Conservation (phyloP, 2,329 filamentous ascomycete genomes). For the Epichloe sibirici region DNA sequence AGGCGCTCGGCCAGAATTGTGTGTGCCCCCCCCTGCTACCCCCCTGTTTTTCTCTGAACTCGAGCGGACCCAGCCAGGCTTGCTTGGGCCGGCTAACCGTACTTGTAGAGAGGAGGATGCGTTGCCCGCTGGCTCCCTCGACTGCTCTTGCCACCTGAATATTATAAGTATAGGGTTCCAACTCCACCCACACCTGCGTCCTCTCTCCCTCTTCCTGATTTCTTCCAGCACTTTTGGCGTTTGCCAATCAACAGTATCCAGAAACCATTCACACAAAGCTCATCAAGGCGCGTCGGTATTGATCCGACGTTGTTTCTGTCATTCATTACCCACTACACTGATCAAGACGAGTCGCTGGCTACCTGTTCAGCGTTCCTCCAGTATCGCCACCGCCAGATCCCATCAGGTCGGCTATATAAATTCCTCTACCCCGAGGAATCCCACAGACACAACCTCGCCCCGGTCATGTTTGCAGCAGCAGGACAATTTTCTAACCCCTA, state of each 20-base stretch:
- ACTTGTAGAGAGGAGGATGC: background rate
- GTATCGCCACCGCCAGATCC: constrained; percentile 15
- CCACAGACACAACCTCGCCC: constrained; percentile 18
- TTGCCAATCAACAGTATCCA: constrained; percentile 22
- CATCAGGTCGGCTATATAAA: constrained; percentile 18
- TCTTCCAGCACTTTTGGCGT: constrained; percentile 24
- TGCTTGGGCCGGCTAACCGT: background rate
- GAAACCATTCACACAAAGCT: constrained; percentile 6
- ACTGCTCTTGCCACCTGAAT: constrained; percentile 1
- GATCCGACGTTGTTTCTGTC: constrained; percentile 15
- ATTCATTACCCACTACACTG: constrained; percentile 9
- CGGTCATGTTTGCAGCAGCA: constrained; percentile 44
- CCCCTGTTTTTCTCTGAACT: background rate
- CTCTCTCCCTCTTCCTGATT: constrained; percentile 10
- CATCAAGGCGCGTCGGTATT: constrained; percentile 13
- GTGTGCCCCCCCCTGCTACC: constrained; percentile 6
- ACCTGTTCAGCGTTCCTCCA: constrained; percentile 16
- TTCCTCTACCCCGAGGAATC: constrained; percentile 18
- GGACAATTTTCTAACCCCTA: constrained; percentile 41
- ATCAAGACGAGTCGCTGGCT: constrained; percentile 13
- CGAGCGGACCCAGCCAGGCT: background rate
- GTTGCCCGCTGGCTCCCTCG: background rate
- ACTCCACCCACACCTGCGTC: constrained; percentile 14
- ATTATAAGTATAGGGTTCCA: constrained; percentile 17
- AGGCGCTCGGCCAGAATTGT: constrained; percentile 5